Evolutionary conservation across 768 basidiomycete species (phyloP).

Genomic region (Pleurotus tuber-regium): DNA sequence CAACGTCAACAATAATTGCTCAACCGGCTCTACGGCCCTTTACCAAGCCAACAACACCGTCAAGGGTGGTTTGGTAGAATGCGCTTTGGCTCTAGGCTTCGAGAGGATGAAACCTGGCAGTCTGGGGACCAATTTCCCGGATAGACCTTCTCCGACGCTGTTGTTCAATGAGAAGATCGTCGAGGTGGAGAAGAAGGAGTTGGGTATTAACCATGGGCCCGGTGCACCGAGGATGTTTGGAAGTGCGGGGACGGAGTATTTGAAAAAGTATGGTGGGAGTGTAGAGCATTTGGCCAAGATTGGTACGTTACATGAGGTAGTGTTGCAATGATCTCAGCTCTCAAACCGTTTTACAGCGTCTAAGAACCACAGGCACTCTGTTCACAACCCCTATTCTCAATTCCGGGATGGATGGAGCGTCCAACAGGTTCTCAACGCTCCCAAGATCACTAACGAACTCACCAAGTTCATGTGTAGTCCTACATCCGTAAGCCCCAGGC

Average conservation of each 20-base stretch:
- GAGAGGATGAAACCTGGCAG: constrained; percentile 82
- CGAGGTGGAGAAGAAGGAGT: constrained; percentile 46
- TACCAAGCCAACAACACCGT: constrained; percentile 72
- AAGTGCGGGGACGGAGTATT: constrained; percentile 76
- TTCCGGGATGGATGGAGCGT: constrained; percentile 77
- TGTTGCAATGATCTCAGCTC: not conserved
- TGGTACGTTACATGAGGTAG: constrained; percentile 37
- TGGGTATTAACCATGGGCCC: constrained; percentile 68
- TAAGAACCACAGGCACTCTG: constrained; percentile 81
- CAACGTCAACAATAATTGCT: constrained; percentile 88
- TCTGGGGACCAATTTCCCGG: constrained; percentile 63
- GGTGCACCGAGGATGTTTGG: constrained; percentile 72
- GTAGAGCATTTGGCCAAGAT: constrained; percentile 74
- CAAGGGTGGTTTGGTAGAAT: constrained; percentile 67
- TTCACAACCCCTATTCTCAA: constrained; percentile 85
- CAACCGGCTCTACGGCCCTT: constrained; percentile 77
- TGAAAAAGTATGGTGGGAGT: constrained; percentile 66
- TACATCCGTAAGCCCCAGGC: constrained; percentile 53
- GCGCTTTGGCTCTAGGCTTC: constrained; percentile 81
- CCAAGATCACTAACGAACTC: constrained; percentile 68
- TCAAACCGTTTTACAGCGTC: constrained; percentile 43
- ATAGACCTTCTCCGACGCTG: constrained; percentile 45
- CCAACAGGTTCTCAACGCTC: constrained; percentile 64
- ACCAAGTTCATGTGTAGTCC: constrained; percentile 89
- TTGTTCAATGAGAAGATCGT: constrained; percentile 41